Evolutionary conservation across 371 early-diverging fungal species (phyloP), one percentile per base, ranked within the genome.

Genomic region (Mycotypha africana): DNA sequence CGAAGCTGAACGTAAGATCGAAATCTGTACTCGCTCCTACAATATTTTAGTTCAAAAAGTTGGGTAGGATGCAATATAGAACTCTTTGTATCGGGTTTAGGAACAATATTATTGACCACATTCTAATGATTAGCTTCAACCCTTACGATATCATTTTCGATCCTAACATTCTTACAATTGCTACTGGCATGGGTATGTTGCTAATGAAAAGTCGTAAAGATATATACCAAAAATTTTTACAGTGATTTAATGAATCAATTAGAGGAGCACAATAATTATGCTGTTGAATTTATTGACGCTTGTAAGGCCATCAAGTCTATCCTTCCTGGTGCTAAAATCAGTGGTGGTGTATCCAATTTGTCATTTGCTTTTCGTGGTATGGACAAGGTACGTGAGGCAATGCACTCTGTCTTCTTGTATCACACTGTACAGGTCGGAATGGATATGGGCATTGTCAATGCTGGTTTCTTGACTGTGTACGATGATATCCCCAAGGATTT

Each of bases 361-460:
- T 93, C 95, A 12, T 94, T 95, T 74, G 89, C 94, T 17, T 95
- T 93, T 82, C 88, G 94, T 62, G 93, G 93, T 52, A 92, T 90
- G 79, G 92, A 92, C 53, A 74, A 74, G 33, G 73, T 95, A 25
- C 86, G 95, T 62, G 85, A 91, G 69, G 93, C 93, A 8, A 93
- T 95, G 94, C 94, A 95, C 73, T 82, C 85, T 45, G 95, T 95
- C 12, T 95, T 95, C 59, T 65, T 93, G 59, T 95, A 85, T 67
- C 94, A 95, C 54, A 80, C 93, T 15, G 90, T 91, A 60, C 78
- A 86, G 60, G 91, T 77, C 14, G 93, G 94, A 15, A 87, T 95
- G 89, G 93, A 92, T 63, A 93, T 95, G 95, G 95, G 94, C 54
- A 95, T 95, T 48, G 95, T 95, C 53, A 93, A 93, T 62, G 90